Conservation (phyloP, 352 stramenopile species). For the Pythium sp. region DNA sequence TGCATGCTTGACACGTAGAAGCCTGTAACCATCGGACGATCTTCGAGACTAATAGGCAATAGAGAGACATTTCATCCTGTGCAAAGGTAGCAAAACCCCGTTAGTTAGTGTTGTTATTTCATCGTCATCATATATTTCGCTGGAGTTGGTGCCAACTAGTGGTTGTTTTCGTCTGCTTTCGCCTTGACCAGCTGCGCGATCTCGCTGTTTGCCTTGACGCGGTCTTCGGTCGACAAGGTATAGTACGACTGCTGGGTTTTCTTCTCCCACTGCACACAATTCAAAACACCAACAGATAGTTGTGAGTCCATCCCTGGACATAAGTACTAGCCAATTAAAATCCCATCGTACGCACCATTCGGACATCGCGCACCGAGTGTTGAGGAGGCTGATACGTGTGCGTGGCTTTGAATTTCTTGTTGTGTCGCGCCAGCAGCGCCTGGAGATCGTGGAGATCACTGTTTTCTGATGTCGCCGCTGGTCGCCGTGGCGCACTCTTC, state of each 20-base stretch:
- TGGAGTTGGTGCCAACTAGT: neutral
- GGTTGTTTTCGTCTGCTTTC: neutral
- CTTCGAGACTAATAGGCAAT: constrained; percentile 3
- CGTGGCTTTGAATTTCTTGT: constrained; percentile 73
- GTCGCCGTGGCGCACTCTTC: neutral
- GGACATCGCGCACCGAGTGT: constrained; percentile 75
- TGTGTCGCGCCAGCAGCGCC: constrained; percentile 60
- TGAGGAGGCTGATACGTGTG: constrained; percentile 79
- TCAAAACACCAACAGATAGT: constrained; percentile 3
- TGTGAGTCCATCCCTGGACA: neutral
- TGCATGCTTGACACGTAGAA: constrained; percentile 92
- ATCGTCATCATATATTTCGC: constrained; percentile 1
- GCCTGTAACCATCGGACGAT: neutral
- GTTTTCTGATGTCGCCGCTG: neutral
- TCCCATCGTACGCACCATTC: constrained; percentile 34
- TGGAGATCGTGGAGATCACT: constrained; percentile 42
- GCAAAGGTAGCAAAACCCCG: neutral
- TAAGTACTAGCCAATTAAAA: neutral
- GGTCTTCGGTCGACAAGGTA: constrained; percentile 55
- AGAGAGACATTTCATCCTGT: neutral
- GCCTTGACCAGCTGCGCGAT: constrained; percentile 52
- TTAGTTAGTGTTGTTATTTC: constrained; percentile 4
- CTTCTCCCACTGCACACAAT: constrained; percentile 59
- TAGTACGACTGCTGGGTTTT: constrained; percentile 70
- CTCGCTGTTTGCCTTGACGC: constrained; percentile 58